A percentile compares a stretch with the other conserved stretches of the same genome.
These are phyloP conservation scores for Fusarium euwallaceae DNA, from an alignment of 2,329 filamentous ascomycete genomes.

Conservation along the genomic window DNA sequence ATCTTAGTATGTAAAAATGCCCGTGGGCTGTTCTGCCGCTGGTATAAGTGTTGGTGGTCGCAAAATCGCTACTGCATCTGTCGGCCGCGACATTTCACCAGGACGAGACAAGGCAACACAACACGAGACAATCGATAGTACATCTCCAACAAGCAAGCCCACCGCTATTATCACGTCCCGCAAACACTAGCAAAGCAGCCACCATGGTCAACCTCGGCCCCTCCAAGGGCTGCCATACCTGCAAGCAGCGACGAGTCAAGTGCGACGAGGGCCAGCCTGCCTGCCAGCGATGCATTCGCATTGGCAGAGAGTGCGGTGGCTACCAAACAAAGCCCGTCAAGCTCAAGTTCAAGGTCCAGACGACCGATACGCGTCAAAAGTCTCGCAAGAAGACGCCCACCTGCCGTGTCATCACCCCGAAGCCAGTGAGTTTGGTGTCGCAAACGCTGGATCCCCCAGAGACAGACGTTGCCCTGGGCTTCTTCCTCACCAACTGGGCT, in stretches of 20 bases:
- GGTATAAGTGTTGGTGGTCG: constrained; percentile 1
- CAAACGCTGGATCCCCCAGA: constrained; percentile 8
- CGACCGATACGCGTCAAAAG: neutral
- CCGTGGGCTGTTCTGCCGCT: neutral
- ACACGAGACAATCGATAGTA: neutral
- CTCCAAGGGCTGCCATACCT: constrained; percentile 29
- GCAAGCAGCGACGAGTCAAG: constrained; percentile 23
- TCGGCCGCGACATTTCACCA: neutral
- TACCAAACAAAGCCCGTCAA: constrained; percentile 13
- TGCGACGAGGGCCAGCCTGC: constrained; percentile 30
- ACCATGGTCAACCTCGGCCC: constrained; percentile 28
- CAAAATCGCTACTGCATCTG: neutral
- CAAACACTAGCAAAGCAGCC: neutral
- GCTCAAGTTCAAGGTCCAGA: constrained; percentile 20
- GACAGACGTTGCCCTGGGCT: constrained; percentile 17
- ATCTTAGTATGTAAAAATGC: neutral
- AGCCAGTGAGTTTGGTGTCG: neutral
- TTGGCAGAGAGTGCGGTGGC: constrained; percentile 21
- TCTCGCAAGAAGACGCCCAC: neutral
- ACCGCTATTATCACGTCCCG: neutral
- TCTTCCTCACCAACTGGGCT: constrained; percentile 21
- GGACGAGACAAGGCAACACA: neutral
- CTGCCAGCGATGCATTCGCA: constrained; percentile 15
- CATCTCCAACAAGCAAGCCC: neutral
- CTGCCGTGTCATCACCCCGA: neutral